Percentiles rank a stretch among this genome's conserved stretches.
Conservation (phyloP, 176 grass and related monocot species). For the Saccharum officinarum region DNA sequence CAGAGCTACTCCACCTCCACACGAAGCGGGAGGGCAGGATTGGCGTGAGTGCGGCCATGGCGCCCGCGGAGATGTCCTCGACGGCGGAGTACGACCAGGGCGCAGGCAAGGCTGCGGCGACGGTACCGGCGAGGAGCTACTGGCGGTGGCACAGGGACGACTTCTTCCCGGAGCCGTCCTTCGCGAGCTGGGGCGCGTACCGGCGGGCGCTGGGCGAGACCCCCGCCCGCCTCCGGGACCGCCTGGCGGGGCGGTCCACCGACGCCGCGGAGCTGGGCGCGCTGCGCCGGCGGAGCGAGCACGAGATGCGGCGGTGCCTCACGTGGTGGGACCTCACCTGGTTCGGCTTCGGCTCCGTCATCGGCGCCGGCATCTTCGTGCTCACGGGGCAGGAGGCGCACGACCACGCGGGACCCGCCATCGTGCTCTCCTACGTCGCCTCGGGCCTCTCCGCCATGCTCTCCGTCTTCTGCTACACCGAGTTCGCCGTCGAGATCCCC, state of each 20-base stretch:
- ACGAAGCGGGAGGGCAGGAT: background rate
- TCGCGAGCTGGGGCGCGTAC: constrained; percentile 77
- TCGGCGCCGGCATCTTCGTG: constrained; percentile 94
- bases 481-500: constrained; percentile 94
- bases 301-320: constrained; percentile 89
- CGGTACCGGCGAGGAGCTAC: constrained; percentile 30
- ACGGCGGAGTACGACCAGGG: background rate
- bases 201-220: constrained; percentile 47
- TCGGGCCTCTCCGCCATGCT: constrained; percentile 88
- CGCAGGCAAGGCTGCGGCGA: background rate
- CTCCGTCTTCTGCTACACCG: constrained; percentile 96
- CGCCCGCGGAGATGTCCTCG: background rate
- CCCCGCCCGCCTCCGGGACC: constrained; percentile 51
- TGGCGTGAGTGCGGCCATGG: constrained; percentile 12
- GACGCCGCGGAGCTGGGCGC: constrained; percentile 62
- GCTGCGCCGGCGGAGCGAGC: constrained; percentile 72
- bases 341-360: constrained; percentile 90
- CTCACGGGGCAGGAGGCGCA: constrained; percentile 81
- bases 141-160: constrained; percentile 85
- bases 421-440: constrained; percentile 77
- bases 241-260: constrained; percentile 60
- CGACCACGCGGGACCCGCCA: constrained; percentile 82
- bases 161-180: constrained; percentile 94
- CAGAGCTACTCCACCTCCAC: background rate
- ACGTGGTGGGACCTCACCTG: constrained; percentile 97